Percentiles rank a stretch among this genome's conserved stretches.
Conservation (phyloP, 352 stramenopile species). For the Phytophthora cryptogea region DNA sequence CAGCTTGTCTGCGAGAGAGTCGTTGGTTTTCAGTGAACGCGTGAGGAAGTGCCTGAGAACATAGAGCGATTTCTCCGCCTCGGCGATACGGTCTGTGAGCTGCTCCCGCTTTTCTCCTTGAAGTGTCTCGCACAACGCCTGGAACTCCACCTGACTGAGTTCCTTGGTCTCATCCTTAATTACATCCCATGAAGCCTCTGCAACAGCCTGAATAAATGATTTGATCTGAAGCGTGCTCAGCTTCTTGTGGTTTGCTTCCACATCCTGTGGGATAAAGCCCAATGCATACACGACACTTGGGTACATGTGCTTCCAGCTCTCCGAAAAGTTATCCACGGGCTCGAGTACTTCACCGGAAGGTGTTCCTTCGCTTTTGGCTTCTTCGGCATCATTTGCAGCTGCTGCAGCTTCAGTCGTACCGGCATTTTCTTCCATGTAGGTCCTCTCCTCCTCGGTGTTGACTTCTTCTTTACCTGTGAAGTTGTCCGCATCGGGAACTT, state of each 20-base stretch:
- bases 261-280: constrained; percentile 59
- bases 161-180: constrained; percentile 45
- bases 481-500: constrained; percentile 1
- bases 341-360: constrained; percentile 12
- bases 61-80: constrained; percentile 59
- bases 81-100: constrained; percentile 33
- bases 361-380: constrained; percentile 7
- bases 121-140: constrained; percentile 74
- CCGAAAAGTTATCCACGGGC: constrained; percentile 13
- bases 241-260: constrained; percentile 53
- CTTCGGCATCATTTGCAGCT: constrained; percentile 8
- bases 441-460: constrained; percentile 4
- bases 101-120: constrained; percentile 35
- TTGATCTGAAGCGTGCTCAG: constrained; percentile 86
- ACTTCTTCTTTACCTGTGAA: constrained; percentile 1
- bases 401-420: constrained; percentile 1
- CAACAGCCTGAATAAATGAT: constrained; percentile 80
- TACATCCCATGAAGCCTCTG: constrained; percentile 70
- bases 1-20: constrained; percentile 52
- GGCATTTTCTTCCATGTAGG: constrained; percentile 2
- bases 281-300: constrained; percentile 70
- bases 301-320: constrained; percentile 71
- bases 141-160: constrained; percentile 73
- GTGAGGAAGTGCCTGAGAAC: constrained; percentile 75
- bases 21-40: constrained; percentile 54